phyloP scores from a whole-genome alignment of 768 basidiomycete species.

The Pisolithus orientalis region DNA sequence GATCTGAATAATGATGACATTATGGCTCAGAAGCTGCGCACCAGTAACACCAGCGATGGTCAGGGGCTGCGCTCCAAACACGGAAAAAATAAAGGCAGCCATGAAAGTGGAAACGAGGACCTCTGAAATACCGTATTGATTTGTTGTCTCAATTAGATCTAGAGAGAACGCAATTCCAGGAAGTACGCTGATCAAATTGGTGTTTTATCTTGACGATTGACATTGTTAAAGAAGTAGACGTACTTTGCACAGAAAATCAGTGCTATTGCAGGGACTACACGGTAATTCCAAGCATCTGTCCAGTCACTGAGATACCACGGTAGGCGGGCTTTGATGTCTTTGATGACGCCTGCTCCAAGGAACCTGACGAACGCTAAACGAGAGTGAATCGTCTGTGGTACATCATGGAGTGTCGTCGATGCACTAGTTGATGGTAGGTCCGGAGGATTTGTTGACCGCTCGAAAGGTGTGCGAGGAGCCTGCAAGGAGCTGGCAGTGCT shows the following conservation, averaged over 20 bases:
- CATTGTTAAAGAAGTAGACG: slow-evolving; percentile 16
- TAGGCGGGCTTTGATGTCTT: slow-evolving; percentile 62
- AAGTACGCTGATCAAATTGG: slow-evolving; percentile 49
- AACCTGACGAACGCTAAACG: slow-evolving; percentile 16
- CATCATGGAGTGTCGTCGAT: slow-evolving; percentile 1
- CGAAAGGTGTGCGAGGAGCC: not conserved
- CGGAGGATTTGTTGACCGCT: not conserved
- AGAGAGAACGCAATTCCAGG: slow-evolving; percentile 90
- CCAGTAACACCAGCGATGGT: slow-evolving; percentile 91
- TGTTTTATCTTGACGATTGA: not conserved
- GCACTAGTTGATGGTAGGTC: not conserved
- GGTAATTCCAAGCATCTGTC: slow-evolving; percentile 88
- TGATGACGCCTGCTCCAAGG: slow-evolving; percentile 56
- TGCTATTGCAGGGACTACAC: slow-evolving; percentile 81
- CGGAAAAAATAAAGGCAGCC: slow-evolving; percentile 81
- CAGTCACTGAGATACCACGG: slow-evolving; percentile 87
- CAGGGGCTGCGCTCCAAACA: slow-evolving; percentile 86
- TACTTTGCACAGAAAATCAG: slow-evolving; percentile 85
- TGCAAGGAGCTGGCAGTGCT: too few relatives aligned
- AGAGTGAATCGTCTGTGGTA: not conserved
- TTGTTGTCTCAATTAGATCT: slow-evolving; percentile 86
- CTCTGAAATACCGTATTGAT: slow-evolving; percentile 86
- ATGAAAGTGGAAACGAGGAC: slow-evolving; percentile 81
- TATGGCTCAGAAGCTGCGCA: slow-evolving; percentile 16
- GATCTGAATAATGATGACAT: slow-evolving; percentile 1